Base-by-base conservation (phyloP, 139 green algal genomes). In the Chlamydomonas sp. region DNA sequence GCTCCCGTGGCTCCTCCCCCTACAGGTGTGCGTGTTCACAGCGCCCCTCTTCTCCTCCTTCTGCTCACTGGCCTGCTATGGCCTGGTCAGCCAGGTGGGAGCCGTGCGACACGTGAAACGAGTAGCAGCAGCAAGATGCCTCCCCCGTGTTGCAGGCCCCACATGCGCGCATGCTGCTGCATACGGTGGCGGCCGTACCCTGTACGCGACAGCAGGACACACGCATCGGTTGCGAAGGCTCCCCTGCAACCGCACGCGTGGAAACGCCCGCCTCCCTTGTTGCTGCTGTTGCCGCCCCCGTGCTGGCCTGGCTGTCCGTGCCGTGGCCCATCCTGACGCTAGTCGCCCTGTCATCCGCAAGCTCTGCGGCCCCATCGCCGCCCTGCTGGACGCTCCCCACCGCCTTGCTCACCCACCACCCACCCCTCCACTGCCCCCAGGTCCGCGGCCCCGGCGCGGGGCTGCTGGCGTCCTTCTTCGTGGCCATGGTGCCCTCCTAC, bases 21-120 rank as follows among this genome's bases (percentile, higher is more conserved):
- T 8, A 60, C 92, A 98, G 95, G 96, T 99, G 17, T 99, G 97
- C 88, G 97, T 99, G 31, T 98, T 99, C 88, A 99, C 96, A 18
- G 97, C 96, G 17, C 97, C 97, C 0, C 90, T 99, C 17, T 99
- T 99, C 92, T 98, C 96, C 16, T 95, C 95, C 0, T 93, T 98
- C 71, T 97, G 94, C 77, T 93, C 97, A 8, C 91, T 98, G 49
- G 91, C 97, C 71, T 95, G 95, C 58, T 99, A 98, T 85, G 89
- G 95, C 6, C 91, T 99, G 63, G 96, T 99, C 15, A 92, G 92
- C 5, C 95, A 97, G 84, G 90, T 93, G 67, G 66, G 90, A 18
- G 77, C 84, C 57, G 86, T 88, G 15, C n/a, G 71, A 8, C 16
- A 17, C 5, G 71, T 0, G 71, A 20, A 57, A 49, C 31, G 31